Percentiles rank a stretch among this genome's conserved stretches.
Evolutionary conservation across 169 alveolate species (phyloP).

Genomic region (Plasmodium vivax): DNA sequence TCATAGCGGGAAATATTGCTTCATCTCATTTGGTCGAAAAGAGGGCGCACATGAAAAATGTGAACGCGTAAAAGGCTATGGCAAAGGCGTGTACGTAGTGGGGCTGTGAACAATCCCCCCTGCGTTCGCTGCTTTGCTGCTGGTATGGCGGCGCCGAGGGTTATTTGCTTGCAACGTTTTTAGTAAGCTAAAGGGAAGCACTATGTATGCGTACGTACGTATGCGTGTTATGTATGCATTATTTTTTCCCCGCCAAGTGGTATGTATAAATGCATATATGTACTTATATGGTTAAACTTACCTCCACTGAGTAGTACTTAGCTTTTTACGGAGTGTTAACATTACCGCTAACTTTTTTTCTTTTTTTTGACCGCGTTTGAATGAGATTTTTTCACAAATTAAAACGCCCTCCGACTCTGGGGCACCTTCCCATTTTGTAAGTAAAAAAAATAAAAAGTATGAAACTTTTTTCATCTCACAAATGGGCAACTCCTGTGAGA

Average conservation of each 20-base stretch:
- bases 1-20: background rate
- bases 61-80: background rate
- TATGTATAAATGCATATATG: background rate
- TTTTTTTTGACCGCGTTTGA: background rate
- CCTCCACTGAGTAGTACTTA: background rate
- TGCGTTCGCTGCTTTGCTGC: background rate
- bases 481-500: background rate
- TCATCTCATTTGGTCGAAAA: background rate
- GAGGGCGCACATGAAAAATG: background rate
- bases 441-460: background rate
- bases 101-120: background rate
- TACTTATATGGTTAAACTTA: background rate
- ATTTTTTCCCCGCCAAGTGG: background rate
- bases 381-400: slow-evolving; percentile 1
- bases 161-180: background rate
- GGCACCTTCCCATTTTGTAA: background rate
- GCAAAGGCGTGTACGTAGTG: background rate
- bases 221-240: background rate
- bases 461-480: background rate
- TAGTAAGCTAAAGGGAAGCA: background rate
- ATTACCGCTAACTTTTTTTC: background rate
- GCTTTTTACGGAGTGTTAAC: background rate
- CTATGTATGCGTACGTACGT: background rate
- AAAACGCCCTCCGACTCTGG: background rate
- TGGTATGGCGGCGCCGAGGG: background rate